These are phyloP conservation scores for Vicia faba DNA, from an alignment of 306 rosid species.

Conservation along the genomic window DNA sequence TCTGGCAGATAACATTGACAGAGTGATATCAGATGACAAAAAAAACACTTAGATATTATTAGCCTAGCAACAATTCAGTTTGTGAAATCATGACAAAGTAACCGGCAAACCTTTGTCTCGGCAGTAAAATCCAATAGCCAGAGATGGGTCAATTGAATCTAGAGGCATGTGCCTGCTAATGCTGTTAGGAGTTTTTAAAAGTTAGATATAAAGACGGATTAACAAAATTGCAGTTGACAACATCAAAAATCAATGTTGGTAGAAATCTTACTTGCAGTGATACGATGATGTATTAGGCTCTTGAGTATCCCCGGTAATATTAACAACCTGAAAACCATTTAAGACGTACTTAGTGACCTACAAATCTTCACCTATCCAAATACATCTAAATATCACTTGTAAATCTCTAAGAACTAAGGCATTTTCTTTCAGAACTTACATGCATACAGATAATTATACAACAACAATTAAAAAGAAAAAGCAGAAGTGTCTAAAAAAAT, in stretches of 20 bases:
- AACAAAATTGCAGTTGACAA: slow-evolving; percentile 7
- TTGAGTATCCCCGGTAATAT: slow-evolving; percentile 53
- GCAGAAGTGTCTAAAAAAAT: too few relatives aligned
- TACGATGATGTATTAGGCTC: slow-evolving; percentile 83
- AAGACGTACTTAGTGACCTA: slow-evolving; percentile 14
- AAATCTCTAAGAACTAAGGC: neutral
- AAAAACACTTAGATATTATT: slow-evolving; percentile 10
- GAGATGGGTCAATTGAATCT: slow-evolving; percentile 85
- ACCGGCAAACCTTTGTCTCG: slow-evolving; percentile 72
- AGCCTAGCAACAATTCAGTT: slow-evolving; percentile 11
- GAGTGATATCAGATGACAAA: slow-evolving; percentile 24
- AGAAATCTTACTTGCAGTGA: slow-evolving; percentile 77
- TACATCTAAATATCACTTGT: slow-evolving; percentile 15
- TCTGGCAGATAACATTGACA: slow-evolving; percentile 48
- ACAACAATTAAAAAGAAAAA: neutral
- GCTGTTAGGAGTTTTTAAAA: slow-evolving; percentile 44
- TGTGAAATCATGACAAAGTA: slow-evolving; percentile 34
- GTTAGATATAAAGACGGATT: slow-evolving; percentile 12
- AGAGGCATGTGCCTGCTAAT: slow-evolving; percentile 67
- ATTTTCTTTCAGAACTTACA: neutral
- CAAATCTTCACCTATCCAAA: slow-evolving; percentile 5
- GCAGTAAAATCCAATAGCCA: slow-evolving; percentile 97
- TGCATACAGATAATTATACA: neutral
- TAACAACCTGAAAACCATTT: slow-evolving; percentile 55
- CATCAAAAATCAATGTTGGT: neutral